Evolutionary conservation across 176 grass and related monocot species (phyloP).

Genomic region (Guadua angustifolia): DNA sequence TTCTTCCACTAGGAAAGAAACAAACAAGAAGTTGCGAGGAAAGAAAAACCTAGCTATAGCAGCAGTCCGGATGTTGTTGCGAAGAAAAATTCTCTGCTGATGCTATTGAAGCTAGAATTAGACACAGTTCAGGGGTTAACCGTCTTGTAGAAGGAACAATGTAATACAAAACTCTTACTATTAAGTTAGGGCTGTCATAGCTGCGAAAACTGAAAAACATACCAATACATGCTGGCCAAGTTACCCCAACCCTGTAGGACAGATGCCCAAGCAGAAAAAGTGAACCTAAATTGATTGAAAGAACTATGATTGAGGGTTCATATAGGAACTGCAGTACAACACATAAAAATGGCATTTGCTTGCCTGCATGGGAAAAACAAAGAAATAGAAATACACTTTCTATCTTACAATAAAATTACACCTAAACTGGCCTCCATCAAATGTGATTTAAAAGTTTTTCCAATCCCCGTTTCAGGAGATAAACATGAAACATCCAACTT

Average conservation of each 20-base stretch:
- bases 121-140: slow-evolving; percentile 22
- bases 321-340: not conserved
- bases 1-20: not conserved
- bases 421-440: slow-evolving; percentile 10
- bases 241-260: slow-evolving; percentile 90
- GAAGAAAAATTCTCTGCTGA: slow-evolving; percentile 90
- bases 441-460: not conserved
- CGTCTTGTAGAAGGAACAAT: slow-evolving; percentile 12
- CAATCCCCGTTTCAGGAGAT: slow-evolving; percentile 10
- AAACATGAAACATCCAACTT: not conserved
- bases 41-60: slow-evolving; percentile 77
- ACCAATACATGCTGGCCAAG: slow-evolving; percentile 96
- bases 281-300: slow-evolving; percentile 71
- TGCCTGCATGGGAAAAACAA: slow-evolving; percentile 5
- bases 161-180: not conserved
- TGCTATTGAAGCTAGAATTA: slow-evolving; percentile 71
- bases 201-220: slow-evolving; percentile 39
- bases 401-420: not conserved
- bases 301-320: slow-evolving; percentile 23
- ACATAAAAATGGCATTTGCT: not conserved
- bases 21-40: not conserved
- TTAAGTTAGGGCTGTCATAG: not conserved
- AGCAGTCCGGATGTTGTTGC: slow-evolving; percentile 64
- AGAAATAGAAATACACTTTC: not conserved
- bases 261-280: slow-evolving; percentile 85